These are phyloP conservation scores for Trichoderma koningii DNA, from an alignment of 2,329 filamentous ascomycete genomes.

Conservation along the genomic window DNA sequence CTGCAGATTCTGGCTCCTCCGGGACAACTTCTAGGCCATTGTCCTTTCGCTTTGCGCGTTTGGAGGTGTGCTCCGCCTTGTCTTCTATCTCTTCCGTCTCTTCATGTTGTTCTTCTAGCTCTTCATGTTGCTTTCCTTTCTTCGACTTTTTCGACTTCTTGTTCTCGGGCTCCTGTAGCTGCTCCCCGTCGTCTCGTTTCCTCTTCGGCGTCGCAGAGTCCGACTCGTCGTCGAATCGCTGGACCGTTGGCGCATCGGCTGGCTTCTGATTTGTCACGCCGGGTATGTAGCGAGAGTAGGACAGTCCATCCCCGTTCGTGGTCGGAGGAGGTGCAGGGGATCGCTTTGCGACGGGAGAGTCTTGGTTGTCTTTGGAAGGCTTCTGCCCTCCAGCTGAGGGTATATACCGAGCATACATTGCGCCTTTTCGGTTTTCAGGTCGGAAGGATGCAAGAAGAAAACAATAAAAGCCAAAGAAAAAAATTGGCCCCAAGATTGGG, in stretches of 20 bases:
- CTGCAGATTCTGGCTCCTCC: constrained; percentile 1
- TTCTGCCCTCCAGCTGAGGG: constrained; percentile 38
- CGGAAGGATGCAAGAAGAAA: too few species aligned
- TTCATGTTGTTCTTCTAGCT: constrained; percentile 25
- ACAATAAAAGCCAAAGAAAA: not conserved
- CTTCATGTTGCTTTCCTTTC: constrained; percentile 25
- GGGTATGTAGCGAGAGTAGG: constrained; percentile 49
- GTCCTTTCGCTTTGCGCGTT: constrained; percentile 31
- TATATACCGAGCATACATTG: constrained; percentile 50
- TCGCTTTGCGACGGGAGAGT: constrained; percentile 14
- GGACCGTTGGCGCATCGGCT: constrained; percentile 28
- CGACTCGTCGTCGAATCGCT: constrained; percentile 38
- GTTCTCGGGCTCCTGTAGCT: constrained; percentile 36
- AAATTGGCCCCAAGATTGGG: constrained; percentile 29
- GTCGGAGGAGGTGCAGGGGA: constrained; percentile 20
- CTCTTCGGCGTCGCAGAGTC: constrained; percentile 38
- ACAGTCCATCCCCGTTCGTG: constrained; percentile 32
- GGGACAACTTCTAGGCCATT: constrained; percentile 32
- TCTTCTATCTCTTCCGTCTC: constrained; percentile 32
- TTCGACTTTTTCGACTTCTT: constrained; percentile 41
- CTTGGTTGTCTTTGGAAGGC: constrained; percentile 1
- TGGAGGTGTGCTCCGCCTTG: not conserved
- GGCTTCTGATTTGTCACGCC: constrained; percentile 33
- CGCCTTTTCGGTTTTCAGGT: too few species aligned
- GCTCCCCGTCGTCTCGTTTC: constrained; percentile 41